Conservation (phyloP, 805 yeast genomes). For the Helenozyma baotianmanensis region DNA sequence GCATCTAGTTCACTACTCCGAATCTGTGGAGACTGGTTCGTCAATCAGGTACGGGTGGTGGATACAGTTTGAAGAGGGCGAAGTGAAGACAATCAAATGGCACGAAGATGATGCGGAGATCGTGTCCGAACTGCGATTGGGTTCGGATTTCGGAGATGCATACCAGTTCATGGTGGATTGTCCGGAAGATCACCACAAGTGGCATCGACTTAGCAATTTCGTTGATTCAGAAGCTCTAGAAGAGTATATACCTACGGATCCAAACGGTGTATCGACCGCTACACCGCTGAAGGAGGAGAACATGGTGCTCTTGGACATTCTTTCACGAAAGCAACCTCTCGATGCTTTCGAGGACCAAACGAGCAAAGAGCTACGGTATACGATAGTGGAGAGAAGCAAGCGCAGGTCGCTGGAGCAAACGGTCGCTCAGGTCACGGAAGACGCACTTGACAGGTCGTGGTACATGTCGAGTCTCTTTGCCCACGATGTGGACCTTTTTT, state of each 20-base stretch:
- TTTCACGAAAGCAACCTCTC: constrained; percentile 18
- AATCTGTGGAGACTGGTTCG: constrained; percentile 10
- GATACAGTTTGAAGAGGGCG: constrained; percentile 34
- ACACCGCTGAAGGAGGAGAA: constrained; percentile 51
- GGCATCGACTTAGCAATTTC: constrained; percentile 11
- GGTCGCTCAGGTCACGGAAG: constrained; percentile 36
- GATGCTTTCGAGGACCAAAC: constrained; percentile 21
- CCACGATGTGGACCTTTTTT: constrained; percentile 22
- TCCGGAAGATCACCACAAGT: constrained; percentile 25
- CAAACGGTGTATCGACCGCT: constrained; percentile 36
- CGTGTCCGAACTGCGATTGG: constrained; percentile 15
- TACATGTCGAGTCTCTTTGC: constrained; percentile 40
- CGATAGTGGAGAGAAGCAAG: constrained; percentile 38
- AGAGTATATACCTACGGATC: constrained; percentile 8
- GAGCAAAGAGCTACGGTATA: constrained; percentile 36
- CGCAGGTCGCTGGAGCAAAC: constrained; percentile 25
- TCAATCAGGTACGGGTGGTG: constrained; percentile 35
- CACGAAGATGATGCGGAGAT: constrained; percentile 16
- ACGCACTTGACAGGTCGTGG: constrained; percentile 60
- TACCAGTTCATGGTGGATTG: constrained; percentile 35
- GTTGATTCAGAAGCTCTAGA: constrained; percentile 23
- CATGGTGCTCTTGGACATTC: constrained; percentile 32
- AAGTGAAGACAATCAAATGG: constrained; percentile 35
- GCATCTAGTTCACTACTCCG: constrained; percentile 51
- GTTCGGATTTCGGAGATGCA: constrained; percentile 20